A percentile compares a stretch with the other conserved stretches of the same genome.
phyloP scores from a whole-genome alignment of 2,329 filamentous ascomycete genomes.

The Fusarium mundagurra region DNA sequence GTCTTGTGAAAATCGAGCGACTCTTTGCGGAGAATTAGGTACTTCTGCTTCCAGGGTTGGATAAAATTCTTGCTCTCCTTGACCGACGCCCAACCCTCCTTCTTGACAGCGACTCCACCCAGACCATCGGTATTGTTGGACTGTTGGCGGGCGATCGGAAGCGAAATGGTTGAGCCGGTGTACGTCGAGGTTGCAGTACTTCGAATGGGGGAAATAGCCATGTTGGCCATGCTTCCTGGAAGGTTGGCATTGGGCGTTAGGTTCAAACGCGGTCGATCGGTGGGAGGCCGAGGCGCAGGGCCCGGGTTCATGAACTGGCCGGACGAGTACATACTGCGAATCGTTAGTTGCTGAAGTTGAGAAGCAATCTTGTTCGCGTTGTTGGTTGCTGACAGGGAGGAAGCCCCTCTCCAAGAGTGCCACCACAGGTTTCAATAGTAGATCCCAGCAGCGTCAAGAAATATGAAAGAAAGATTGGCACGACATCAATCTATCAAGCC shows the following conservation, averaged over 20 bases:
- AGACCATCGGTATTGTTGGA: slow-evolving; percentile 69
- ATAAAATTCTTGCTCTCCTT: slow-evolving; percentile 93
- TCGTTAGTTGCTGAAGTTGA: slow-evolving; percentile 28
- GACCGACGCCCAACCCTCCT: slow-evolving; percentile 83
- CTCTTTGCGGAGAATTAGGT: slow-evolving; percentile 90
- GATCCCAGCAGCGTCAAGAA: background rate
- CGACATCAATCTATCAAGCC: background rate
- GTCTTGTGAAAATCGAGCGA: slow-evolving; percentile 95
- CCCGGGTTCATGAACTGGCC: slow-evolving; percentile 95
- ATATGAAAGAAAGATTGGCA: background rate
- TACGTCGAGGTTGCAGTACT: slow-evolving; percentile 68
- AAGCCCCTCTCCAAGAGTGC: background rate
- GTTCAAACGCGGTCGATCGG: slow-evolving; percentile 82
- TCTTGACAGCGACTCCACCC: slow-evolving; percentile 78
- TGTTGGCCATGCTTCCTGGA: slow-evolving; percentile 80
- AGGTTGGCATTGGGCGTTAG: slow-evolving; percentile 80
- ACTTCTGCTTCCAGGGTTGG: slow-evolving; percentile 89
- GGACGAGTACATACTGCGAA: slow-evolving; percentile 63
- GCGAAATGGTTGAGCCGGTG: slow-evolving; percentile 66
- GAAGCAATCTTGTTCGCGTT: background rate
- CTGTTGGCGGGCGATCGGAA: slow-evolving; percentile 73
- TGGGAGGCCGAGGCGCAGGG: slow-evolving; percentile 89
- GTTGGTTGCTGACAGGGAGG: slow-evolving; percentile 7
- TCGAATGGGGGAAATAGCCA: slow-evolving; percentile 78
- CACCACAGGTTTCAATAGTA: background rate